A percentile compares a stretch with the other conserved stretches of the same genome.
Conservation (phyloP, 257 asterid species). For the Linaria vulgaris region DNA sequence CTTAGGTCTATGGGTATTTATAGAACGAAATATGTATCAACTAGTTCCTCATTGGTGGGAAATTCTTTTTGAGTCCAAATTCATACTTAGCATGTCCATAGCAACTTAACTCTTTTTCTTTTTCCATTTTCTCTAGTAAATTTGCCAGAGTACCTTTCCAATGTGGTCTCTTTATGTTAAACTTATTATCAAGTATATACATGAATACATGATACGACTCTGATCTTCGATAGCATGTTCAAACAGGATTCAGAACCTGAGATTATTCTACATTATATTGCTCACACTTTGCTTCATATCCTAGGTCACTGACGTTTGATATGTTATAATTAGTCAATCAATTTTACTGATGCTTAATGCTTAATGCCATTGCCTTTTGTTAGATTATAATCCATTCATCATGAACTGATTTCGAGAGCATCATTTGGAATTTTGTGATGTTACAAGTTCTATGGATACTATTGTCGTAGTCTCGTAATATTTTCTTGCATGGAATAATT, state of each 20-base stretch:
- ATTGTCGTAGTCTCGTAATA: neutral
- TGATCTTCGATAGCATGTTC: neutral
- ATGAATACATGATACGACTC: neutral
- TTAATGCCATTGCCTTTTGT: neutral
- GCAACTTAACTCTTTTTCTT: neutral
- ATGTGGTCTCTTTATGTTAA: too few relatives aligned
- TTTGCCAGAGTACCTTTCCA: neutral
- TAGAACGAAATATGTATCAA: constrained; percentile 18
- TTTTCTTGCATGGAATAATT: neutral
- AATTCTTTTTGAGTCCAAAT: constrained; percentile 20
- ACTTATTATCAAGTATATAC: too few relatives aligned
- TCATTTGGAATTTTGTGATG: neutral
- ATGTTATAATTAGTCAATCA: neutral
- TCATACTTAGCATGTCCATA: neutral
- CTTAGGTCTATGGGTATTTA: constrained; percentile 24
- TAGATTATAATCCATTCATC: neutral
- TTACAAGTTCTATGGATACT: neutral
- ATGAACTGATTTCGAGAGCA: neutral
- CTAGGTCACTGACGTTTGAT: neutral
- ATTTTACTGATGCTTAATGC: neutral
- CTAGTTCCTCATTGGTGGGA: constrained; percentile 30
- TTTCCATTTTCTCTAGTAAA: too few relatives aligned
- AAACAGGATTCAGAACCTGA: neutral
- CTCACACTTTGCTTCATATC: neutral
- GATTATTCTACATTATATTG: neutral